Base-by-base conservation (phyloP, 129 eudicot genomes). In the Escallonia rubra region DNA sequence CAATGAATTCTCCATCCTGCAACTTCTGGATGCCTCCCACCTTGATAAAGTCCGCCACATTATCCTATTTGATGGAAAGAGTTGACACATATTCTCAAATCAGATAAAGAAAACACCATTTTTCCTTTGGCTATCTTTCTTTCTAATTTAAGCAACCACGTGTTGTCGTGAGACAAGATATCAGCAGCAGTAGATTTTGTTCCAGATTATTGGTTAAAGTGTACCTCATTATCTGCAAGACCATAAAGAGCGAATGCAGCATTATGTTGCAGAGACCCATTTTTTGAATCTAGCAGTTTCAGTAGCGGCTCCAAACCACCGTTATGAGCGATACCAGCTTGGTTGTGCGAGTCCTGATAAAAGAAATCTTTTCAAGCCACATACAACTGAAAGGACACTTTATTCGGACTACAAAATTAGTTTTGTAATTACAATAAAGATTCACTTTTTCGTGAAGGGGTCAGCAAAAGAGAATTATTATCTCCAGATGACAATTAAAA, bases 221-320 rank as follows among this genome's bases (percentile, higher is more conserved):
- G 14, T 75, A 86, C 93, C 93, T 83, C 93, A 64, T 86, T 86
- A 74, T 86, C 89, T 48, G 93, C 93, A 69, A 86, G 93, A 42
- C 93, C 89, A 46, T 86, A 86, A 9, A 86, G 79, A 34, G 93
- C 93, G 70, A 86, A 86, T 71, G 93, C 93, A 51, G 93, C 89
- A 78, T 86, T 86, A 68, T 86, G 93, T 61, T 86, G 93, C 61
- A 86, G 76, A 49, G 89, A 78, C 57, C 89, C 93, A 66, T 77
- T 83, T 66, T 72, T 78, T 10, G 93, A 86, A 73, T 86, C 89
- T 71, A 86, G 89, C 61, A 86, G 93, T 68, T 80, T 86, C 57
- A 86, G 57, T 65, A 86, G 76, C 14, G 93, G 93, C 49, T 71
- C 70, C 64, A 86, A 67, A 50, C 93, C 93, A 59, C 93, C 93